These are phyloP conservation scores for Rhynchosporium secalis DNA, from an alignment of 2,329 filamentous ascomycete species.

Conservation along the genomic window DNA sequence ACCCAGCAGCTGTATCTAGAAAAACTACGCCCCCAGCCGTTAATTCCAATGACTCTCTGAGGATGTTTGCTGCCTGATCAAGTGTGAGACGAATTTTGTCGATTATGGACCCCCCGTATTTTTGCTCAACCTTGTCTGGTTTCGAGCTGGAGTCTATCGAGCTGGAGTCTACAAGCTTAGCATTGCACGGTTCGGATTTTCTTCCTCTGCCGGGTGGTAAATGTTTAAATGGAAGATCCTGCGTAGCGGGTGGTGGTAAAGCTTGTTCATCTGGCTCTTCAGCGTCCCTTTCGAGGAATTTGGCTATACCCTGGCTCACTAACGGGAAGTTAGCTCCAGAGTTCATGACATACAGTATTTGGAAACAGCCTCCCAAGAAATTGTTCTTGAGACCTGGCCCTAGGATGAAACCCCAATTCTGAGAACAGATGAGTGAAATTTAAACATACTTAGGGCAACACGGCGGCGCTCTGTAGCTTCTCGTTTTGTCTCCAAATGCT, in stretches of 20 bases:
- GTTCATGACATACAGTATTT: too few species aligned
- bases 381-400: too few species aligned
- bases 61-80: conserved; percentile 35
- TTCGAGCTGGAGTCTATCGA: background rate
- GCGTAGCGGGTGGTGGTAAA: background rate
- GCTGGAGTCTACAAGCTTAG: too few species aligned
- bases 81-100: conserved; percentile 35
- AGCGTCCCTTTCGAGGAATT: conserved; percentile 29
- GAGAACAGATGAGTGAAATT: too few species aligned
- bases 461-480: conserved; percentile 34
- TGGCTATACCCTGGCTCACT: conserved; percentile 31
- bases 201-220: background rate
- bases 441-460: conserved; percentile 19
- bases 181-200: too few species aligned
- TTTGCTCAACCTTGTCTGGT: background rate
- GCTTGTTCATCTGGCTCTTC: background rate
- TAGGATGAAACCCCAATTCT: too few species aligned
- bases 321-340: too few species aligned
- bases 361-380: too few species aligned
- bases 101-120: conserved; percentile 25
- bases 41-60: conserved; percentile 36
- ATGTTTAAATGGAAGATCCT: background rate
- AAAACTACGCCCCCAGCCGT: conserved; percentile 36
- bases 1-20: conserved; percentile 33
- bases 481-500: conserved; percentile 33